These are phyloP conservation scores for Myxozyma sirexii DNA, from an alignment of 805 yeast genomes.

Conservation along the genomic window DNA sequence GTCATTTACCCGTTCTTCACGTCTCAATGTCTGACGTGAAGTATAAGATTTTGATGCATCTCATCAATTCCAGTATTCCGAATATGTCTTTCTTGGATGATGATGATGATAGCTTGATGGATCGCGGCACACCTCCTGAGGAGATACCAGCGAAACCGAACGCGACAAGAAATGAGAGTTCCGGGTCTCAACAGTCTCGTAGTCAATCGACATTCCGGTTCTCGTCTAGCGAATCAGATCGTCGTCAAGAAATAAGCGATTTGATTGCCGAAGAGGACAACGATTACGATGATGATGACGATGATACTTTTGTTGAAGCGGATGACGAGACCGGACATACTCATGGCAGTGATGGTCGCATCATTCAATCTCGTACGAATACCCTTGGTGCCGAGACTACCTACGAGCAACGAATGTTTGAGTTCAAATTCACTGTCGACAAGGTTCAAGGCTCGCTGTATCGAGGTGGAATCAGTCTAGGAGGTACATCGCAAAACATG, in stretches of 20 bases:
- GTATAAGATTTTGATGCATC: conserved; percentile 81
- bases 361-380: neutral
- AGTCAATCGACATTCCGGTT: conserved; percentile 9
- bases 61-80: conserved; percentile 73
- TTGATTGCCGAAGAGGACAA: conserved; percentile 35
- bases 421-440: conserved; percentile 71
- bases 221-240: conserved; percentile 5
- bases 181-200: neutral
- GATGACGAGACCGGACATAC: conserved; percentile 15
- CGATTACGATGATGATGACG: conserved; percentile 36
- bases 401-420: conserved; percentile 63
- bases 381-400: conserved; percentile 10
- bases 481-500: conserved; percentile 50
- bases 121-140: conserved; percentile 4
- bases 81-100: conserved; percentile 39
- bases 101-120: conserved; percentile 8
- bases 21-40: conserved; percentile 85
- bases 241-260: conserved; percentile 9
- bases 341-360: conserved; percentile 17
- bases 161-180: neutral
- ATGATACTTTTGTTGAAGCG: conserved; percentile 29
- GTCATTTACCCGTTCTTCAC: conserved; percentile 70
- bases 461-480: conserved; percentile 48
- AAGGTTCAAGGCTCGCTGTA: conserved; percentile 65
- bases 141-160: neutral